Evolutionary conservation across 164 flowering plant genomes (phyloP).

Genomic region (Vitis labrusca): DNA sequence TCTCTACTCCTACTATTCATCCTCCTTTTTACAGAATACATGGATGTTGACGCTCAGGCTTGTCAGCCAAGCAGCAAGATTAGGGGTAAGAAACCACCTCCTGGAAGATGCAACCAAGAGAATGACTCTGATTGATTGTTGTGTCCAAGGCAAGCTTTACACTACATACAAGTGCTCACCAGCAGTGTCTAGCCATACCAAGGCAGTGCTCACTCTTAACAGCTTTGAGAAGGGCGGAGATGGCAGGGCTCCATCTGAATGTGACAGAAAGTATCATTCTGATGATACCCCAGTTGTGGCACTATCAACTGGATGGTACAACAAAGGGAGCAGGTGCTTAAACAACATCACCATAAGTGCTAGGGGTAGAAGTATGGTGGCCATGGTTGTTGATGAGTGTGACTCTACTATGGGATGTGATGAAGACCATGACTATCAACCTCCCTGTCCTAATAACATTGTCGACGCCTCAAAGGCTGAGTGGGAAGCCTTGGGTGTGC

Average conservation of each 20-base stretch:
- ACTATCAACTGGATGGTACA: conserved; percentile 20
- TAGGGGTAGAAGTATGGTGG: conserved; percentile 15
- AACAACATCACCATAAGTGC: conserved; percentile 14
- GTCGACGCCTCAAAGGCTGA: conserved; percentile 41
- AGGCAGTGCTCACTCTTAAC: conserved; percentile 26
- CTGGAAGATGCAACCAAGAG: conserved; percentile 22
- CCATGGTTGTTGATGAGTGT: conserved; percentile 24
- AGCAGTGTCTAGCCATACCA: conserved; percentile 20
- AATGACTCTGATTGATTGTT: conserved; percentile 25
- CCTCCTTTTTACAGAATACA: not conserved
- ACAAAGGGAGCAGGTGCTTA: conserved; percentile 10
- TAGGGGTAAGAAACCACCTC: conserved; percentile 24
- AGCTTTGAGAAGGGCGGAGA: conserved; percentile 28
- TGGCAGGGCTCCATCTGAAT: conserved; percentile 27
- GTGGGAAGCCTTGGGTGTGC: conserved; percentile 35
- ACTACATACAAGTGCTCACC: conserved; percentile 34
- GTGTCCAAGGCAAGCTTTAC: conserved; percentile 21
- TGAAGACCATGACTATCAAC: conserved; percentile 19
- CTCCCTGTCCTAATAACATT: conserved; percentile 34
- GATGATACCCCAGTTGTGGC: conserved; percentile 18
- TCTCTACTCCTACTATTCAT: not conserved
- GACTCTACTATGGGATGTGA: conserved; percentile 22
- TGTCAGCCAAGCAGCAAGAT: conserved; percentile 21
- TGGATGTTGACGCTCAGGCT: not conserved
- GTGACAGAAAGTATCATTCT: conserved; percentile 22